Evolutionary conservation across 1,284 basidiomycete genomes (phyloP).

Genomic region (Cryptococcus floricola): DNA sequence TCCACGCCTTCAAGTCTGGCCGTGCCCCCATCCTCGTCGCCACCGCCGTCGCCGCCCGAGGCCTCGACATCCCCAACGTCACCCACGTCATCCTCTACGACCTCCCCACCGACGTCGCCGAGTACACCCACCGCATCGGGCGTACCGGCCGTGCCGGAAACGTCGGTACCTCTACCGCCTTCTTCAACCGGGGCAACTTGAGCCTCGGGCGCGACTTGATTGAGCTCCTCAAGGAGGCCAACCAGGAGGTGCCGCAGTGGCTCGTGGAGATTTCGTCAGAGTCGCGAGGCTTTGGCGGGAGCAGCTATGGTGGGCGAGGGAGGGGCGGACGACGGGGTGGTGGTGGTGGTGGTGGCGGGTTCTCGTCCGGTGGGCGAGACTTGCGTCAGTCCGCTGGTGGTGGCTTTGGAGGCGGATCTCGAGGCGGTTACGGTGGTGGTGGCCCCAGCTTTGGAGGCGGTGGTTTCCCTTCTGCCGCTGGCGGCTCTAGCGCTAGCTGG

Average conservation of each 20-base stretch:
- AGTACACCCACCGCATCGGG: slow-evolving; percentile 97
- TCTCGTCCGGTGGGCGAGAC: slow-evolving; percentile 59
- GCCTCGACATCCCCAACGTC: slow-evolving; percentile 98
- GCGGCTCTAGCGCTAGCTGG: slow-evolving; percentile 49
- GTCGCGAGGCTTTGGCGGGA: slow-evolving; percentile 61
- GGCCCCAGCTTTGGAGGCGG: slow-evolving; percentile 29
- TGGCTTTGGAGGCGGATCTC: slow-evolving; percentile 55
- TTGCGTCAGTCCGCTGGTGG: slow-evolving; percentile 56
- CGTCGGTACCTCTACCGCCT: slow-evolving; percentile 89
- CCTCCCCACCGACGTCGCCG: slow-evolving; percentile 96
- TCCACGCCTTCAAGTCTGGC: slow-evolving; percentile 92
- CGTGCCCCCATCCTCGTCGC: slow-evolving; percentile 95
- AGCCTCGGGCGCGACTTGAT: slow-evolving; percentile 89
- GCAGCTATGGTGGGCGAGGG: slow-evolving; percentile 56
- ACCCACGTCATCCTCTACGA: slow-evolving; percentile 96
- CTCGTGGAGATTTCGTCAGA: slow-evolving; percentile 83
- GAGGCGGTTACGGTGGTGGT: slow-evolving; percentile 55
- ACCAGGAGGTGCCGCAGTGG: slow-evolving; percentile 88
- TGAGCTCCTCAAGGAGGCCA: slow-evolving; percentile 77
- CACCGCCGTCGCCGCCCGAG: slow-evolving; percentile 97
- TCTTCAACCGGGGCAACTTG: slow-evolving; percentile 89
- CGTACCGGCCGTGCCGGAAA: slow-evolving; percentile 99
- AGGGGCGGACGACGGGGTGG: slow-evolving; percentile 54
- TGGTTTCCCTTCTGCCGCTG: slow-evolving; percentile 40
- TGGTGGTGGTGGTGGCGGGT: slow-evolving; percentile 44